phyloP scores from a whole-genome alignment of 805 yeast species.

The Wickerhamomyces pijperi region DNA sequence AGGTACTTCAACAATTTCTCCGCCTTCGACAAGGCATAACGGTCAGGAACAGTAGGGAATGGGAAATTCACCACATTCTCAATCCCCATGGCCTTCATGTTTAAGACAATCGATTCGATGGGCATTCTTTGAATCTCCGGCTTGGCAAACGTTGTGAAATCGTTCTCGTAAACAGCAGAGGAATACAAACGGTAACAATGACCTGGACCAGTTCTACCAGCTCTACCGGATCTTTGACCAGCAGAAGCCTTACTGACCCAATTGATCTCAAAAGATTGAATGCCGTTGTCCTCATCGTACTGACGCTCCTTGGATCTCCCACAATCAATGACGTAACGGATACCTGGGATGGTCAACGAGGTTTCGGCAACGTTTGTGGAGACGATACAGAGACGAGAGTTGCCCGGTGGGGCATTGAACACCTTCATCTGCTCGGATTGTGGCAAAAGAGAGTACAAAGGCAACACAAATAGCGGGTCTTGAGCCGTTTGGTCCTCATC shows the following conservation, averaged over 20 bases:
- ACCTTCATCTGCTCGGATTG: constrained; percentile 92
- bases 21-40: constrained; percentile 47
- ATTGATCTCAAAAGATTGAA: constrained; percentile 81
- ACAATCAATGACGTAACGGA: constrained; percentile 88
- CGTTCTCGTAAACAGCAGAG: constrained; percentile 86
- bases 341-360: constrained; percentile 90
- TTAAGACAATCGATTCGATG: constrained; percentile 87
- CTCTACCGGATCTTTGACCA: constrained; percentile 92
- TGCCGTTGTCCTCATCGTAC: constrained; percentile 74
- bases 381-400: constrained; percentile 79
- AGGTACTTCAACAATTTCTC: constrained; percentile 54
- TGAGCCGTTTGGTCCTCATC: constrained; percentile 60
- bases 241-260: constrained; percentile 96
- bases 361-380: constrained; percentile 99
- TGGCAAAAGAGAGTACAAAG: constrained; percentile 87
- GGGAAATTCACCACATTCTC: constrained; percentile 87
- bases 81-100: constrained; percentile 96
- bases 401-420: constrained; percentile 75
- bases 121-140: constrained; percentile 96
- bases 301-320: constrained; percentile 89
- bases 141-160: constrained; percentile 66
- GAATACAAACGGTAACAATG: constrained; percentile 89
- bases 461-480: constrained; percentile 83
- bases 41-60: constrained; percentile 87
- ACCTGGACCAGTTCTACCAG: constrained; percentile 98